Evolutionary conservation across 331 rosid species (phyloP), one percentile per base, ranked within the genome.

Genomic region (Rosa hybrid): DNA sequence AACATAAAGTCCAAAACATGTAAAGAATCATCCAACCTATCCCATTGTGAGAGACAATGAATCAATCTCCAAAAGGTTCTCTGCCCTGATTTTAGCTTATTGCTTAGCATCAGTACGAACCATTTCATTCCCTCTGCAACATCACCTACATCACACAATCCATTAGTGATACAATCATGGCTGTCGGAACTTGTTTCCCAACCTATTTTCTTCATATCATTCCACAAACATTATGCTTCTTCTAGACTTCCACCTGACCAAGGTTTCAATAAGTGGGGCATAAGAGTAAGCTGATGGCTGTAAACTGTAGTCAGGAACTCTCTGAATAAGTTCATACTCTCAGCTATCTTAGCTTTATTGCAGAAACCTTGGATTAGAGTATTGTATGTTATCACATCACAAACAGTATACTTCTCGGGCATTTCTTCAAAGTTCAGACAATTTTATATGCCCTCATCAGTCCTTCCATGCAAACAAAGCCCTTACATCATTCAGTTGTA

Each of bases 1-100:
- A 87, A 76, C 98, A 89, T 86, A 65, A 81, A 71, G 71, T 85
- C 91, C 84, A 91, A 77, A 80, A 89, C 83, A 78, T 82, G 77
- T 78, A 91, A 86, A 86, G 89, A 77, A 77, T 91, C 94, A 86
- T 91, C 91, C 34, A 30, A 30, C 34, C 34, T 30, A 30, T 30
- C 34, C 34, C 34, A 0, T 30, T 30, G 34, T 30, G 34, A 30
- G 34, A 30, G 34, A 30, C 34, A 30, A 30, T 30, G 34, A 30
- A 30, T 30, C 34, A 30, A 30, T 30, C 34, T 30, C 34, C 34
- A 30, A 30, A 30, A 30, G 34, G 34, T 30, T 30, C 34, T 30
- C 34, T 30, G 34, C 34, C 34, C 34, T 30, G 34, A 1, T 1
- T 30, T 30, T 30, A 84, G 83, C 79, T 87, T 84, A 80, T 44